Conservation (phyloP, 768 basidiomycete genomes). For the Termitomyces sp. region DNA sequence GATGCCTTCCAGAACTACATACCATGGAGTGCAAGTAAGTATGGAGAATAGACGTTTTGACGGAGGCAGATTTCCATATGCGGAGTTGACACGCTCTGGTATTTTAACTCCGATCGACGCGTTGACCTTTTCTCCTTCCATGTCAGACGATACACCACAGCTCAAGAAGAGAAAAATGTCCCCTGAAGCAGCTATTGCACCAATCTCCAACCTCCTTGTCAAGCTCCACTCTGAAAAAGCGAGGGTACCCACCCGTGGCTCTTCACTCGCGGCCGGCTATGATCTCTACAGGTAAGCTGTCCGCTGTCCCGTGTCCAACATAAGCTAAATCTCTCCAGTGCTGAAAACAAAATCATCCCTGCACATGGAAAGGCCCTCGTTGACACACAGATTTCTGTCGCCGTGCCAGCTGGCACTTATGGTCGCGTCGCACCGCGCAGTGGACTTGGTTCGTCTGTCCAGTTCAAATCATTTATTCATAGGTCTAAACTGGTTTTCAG, state of each 20-base stretch:
- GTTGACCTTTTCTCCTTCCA: slow-evolving; percentile 18
- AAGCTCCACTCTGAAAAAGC: slow-evolving; percentile 84
- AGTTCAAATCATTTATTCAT: not conserved
- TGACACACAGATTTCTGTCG: slow-evolving; percentile 89
- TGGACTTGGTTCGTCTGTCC: slow-evolving; percentile 70
- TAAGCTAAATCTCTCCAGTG: slow-evolving; percentile 38
- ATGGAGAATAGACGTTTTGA: too few relatives aligned
- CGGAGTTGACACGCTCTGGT: slow-evolving; percentile 28
- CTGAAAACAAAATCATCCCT: slow-evolving; percentile 79
- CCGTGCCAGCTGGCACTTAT: slow-evolving; percentile 90
- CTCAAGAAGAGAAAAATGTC: slow-evolving; percentile 61
- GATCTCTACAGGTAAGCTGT: slow-evolving; percentile 81
- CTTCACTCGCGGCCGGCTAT: slow-evolving; percentile 85
- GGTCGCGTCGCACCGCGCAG: slow-evolving; percentile 95
- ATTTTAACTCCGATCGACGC: slow-evolving; percentile 31
- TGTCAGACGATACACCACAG: slow-evolving; percentile 28
- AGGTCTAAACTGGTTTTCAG: slow-evolving; percentile 32
- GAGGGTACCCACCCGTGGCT: slow-evolving; percentile 81
- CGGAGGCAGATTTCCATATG: slow-evolving; percentile 12
- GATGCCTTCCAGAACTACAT: too few relatives aligned
- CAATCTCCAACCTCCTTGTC: slow-evolving; percentile 58
- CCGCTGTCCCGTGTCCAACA: not conserved
- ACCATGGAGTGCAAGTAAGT: too few relatives aligned
- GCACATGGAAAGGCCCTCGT: slow-evolving; percentile 89
- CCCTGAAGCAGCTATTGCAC: slow-evolving; percentile 20